Conservation (phyloP, 1,284 basidiomycete genomes). For the Trichosporon coremiiforme region DNA sequence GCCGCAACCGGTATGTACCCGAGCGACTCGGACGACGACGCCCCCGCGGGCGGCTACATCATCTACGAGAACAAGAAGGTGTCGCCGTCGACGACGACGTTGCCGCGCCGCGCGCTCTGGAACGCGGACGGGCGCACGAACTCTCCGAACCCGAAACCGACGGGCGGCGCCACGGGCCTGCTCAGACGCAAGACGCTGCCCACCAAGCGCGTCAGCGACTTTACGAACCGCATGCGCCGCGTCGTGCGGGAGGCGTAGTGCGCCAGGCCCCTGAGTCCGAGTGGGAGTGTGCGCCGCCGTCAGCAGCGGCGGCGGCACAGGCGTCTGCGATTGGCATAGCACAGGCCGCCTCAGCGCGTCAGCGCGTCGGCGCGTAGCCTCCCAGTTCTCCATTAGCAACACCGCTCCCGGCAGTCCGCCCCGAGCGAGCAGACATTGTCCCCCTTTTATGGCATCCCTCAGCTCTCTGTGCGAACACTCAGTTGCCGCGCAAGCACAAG, state of each 20-base stretch:
- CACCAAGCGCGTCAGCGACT: constrained; percentile 28
- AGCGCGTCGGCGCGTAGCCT: too few species aligned
- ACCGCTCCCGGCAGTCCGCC: too few species aligned
- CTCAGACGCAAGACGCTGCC: constrained; percentile 30
- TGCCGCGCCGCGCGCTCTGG: neutral
- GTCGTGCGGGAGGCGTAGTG: constrained; percentile 22
- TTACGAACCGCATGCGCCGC: constrained; percentile 23
- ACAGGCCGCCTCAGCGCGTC: too few species aligned
- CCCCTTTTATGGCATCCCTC: too few species aligned
- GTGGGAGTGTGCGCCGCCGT: neutral
- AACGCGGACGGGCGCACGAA: constrained; percentile 23
- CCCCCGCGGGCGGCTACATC: constrained; percentile 48
- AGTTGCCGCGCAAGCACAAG: too few species aligned
- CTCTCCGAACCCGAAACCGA: constrained; percentile 21
- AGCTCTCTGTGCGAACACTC: too few species aligned
- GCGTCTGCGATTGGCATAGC: neutral
- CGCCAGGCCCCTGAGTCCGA: neutral
- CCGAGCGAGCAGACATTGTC: too few species aligned
- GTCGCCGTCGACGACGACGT: neutral
- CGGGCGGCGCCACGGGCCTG: constrained; percentile 22
- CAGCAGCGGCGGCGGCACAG: too few species aligned
- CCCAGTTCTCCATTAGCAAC: too few species aligned
- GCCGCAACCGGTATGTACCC: constrained; percentile 38
- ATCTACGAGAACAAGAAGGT: constrained; percentile 29
- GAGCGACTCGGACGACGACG: constrained; percentile 57